Base-by-base conservation (phyloP, 169 alveolate species). In the Neospora caninum region DNA sequence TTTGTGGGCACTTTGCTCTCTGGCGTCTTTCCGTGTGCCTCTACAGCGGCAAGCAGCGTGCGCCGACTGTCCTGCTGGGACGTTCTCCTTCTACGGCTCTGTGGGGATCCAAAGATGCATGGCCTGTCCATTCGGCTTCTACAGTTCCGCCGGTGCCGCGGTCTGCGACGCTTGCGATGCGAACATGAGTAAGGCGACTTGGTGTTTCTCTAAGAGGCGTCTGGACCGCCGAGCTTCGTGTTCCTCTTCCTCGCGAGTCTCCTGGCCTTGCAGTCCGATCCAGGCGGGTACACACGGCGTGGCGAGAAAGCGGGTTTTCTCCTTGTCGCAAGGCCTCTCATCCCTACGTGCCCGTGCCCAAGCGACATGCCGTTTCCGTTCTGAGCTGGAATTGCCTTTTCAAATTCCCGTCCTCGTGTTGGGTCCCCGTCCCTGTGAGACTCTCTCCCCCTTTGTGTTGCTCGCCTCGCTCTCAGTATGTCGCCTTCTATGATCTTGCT, bases 31-130 rank as follows among this genome's bases (percentile, higher is more conserved):
- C n/a, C 13, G 39, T 9, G 4, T 36, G 80, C 7, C n/a, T 36
- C 9, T 73, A n/a, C 84, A 73, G 84, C 39, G 49, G 27, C 39
- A 31, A 27, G 84, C 16, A 10, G 25, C 39, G 43, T 73, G 84
- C 84, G 27, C n/a, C n/a, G 39, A 18, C 25, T 73, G 84, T 36
- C 84, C 84, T 13, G 84, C 84, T 0, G 84, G 84, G 18, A 73
- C 84, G 2, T 73, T 7, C 43, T 73, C 84, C 0, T 73, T 73
- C n/a, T 73, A 73, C 84, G 84, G 84, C 84, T 73, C 84, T 13
- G 84, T 73, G 27, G 84, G 84, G 27, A n/a, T 73, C n/a, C 84
- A 73, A 36, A 41, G 84, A 13, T 73, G 84, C 42, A 73, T 73
- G 84, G 18, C 1, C 20, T 73, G 84, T 43, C 84, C 84, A 0